Evolutionary conservation across 2,329 filamentous ascomycete species (phyloP).

Genomic region (Xylariomycetidae sp.): DNA sequence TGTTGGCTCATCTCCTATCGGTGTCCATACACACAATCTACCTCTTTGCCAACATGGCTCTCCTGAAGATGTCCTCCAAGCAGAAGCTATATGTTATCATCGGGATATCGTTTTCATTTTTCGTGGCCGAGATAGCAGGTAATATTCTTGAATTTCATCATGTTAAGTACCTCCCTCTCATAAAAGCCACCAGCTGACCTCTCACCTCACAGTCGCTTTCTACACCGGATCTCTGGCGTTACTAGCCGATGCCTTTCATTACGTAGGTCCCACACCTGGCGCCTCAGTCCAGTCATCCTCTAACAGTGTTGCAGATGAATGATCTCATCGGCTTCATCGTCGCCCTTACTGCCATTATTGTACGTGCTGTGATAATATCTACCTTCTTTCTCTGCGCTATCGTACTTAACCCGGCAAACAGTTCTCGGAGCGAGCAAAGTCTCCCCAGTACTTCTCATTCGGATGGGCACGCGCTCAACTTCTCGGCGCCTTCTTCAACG

Average conservation of each 20-base stretch:
- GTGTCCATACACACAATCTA: too few relatives aligned
- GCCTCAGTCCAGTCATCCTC: background rate
- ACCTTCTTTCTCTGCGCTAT: too few relatives aligned
- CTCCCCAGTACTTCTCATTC: conserved; percentile 59
- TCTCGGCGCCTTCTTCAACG: conserved; percentile 77
- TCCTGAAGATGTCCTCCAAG: conserved; percentile 33
- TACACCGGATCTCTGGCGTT: conserved; percentile 66
- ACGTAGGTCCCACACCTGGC: conserved; percentile 41
- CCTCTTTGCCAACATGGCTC: conserved; percentile 31
- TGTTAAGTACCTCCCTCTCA: too few relatives aligned
- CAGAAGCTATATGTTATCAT: conserved; percentile 45
- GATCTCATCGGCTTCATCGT: conserved; percentile 67
- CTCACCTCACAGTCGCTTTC: conserved; percentile 23
- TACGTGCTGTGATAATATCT: too few relatives aligned
- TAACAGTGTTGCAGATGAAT: conserved; percentile 42
- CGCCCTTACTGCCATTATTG: conserved; percentile 59
- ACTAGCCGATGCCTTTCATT: conserved; percentile 75
- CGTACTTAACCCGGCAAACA: conserved; percentile 28
- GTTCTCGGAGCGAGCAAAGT: conserved; percentile 52
- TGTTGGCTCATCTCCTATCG: too few relatives aligned
- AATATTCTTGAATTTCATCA: too few relatives aligned
- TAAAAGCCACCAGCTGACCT: conserved; percentile 4
- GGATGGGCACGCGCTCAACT: conserved; percentile 74
- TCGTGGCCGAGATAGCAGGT: conserved; percentile 48
- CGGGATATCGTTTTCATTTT: conserved; percentile 45